These are phyloP conservation scores for Scopulariopsis brevicaulis DNA, from an alignment of 2,329 filamentous ascomycete species.

Conservation along the genomic window DNA sequence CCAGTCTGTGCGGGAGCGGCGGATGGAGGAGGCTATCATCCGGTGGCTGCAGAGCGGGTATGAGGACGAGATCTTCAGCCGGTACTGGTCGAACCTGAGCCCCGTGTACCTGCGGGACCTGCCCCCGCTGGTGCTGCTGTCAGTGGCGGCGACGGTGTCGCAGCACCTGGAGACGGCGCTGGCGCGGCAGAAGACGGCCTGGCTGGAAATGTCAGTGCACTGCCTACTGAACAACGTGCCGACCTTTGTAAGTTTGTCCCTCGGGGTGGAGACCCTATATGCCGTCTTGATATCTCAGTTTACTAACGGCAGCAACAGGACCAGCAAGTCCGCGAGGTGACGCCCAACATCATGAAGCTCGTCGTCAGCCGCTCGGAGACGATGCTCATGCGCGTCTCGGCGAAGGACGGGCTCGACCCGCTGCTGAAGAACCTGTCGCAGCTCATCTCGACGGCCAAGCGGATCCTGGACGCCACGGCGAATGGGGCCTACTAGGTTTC, in stretches of 20 bases:
- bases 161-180: constrained; percentile 40
- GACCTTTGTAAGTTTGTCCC: constrained; percentile 35
- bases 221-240: constrained; percentile 36
- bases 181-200: constrained; percentile 43
- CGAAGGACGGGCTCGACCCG: constrained; percentile 31
- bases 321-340: constrained; percentile 40
- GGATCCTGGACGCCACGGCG: constrained; percentile 14
- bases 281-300: not conserved
- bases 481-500: not conserved
- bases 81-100: constrained; percentile 19
- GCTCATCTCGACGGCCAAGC: constrained; percentile 24
- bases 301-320: constrained; percentile 25
- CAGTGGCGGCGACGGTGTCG: constrained; percentile 52
- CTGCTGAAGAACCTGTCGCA: constrained; percentile 33
- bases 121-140: constrained; percentile 50
- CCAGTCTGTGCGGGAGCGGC: constrained; percentile 46
- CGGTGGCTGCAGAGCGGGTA: constrained; percentile 55
- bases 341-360: constrained; percentile 44
- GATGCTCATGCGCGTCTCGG: constrained; percentile 37
- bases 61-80: constrained; percentile 51
- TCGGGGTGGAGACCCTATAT: not conserved
- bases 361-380: constrained; percentile 40
- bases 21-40: constrained; percentile 51
- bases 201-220: constrained; percentile 49
- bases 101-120: constrained; percentile 37